Conservation (phyloP, 2,329 filamentous ascomycete species). For the Triangularia verruculosa region DNA sequence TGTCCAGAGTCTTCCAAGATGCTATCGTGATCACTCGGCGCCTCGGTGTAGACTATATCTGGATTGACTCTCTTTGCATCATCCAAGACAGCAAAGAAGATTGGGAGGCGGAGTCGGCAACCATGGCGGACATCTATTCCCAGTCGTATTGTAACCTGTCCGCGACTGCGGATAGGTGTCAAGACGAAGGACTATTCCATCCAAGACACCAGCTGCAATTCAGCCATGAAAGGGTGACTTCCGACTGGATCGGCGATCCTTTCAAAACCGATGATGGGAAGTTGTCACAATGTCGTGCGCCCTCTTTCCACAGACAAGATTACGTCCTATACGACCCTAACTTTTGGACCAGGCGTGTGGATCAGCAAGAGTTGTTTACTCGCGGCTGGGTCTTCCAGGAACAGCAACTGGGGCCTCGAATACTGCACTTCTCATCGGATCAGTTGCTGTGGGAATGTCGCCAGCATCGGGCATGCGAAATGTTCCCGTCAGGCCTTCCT, state of each 20-base stretch:
- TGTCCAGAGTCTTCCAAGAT: neutral
- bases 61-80: neutral
- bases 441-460: neutral
- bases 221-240: neutral
- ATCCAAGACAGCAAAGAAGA: slow-evolving; percentile 1
- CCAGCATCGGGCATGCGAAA: neutral
- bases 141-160: neutral
- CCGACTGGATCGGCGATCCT: neutral
- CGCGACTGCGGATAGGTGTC: neutral
- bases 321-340: neutral
- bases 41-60: neutral
- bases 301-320: neutral
- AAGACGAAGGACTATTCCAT: neutral
- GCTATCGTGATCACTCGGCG: neutral
- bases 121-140: neutral
- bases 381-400: neutral
- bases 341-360: neutral
- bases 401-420: neutral
- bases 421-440: neutral
- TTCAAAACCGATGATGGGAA: neutral
- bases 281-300: neutral
- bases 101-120: neutral
- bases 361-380: neutral
- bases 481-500: neutral
- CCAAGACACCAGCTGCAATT: neutral